Base-by-base conservation (phyloP, 2,329 filamentous ascomycete genomes). In the Penicillium janthinellum region DNA sequence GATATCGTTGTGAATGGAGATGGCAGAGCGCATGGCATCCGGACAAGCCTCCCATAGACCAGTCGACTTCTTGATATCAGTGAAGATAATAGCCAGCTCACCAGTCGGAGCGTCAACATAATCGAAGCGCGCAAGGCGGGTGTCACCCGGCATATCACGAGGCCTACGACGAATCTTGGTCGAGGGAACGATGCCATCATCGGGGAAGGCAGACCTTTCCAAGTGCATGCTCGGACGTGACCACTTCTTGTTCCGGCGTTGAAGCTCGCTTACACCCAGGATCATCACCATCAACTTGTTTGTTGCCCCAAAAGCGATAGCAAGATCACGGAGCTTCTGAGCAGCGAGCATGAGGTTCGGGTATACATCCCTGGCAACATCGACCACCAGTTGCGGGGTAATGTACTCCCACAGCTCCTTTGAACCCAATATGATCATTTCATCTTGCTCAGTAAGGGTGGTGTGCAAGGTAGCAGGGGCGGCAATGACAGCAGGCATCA, bases 261-360 rank as follows among this genome's bases (percentile, higher is more conserved):
- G 94, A 56, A 99, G 81, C 71, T 98, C 93, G 57, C 90, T 89
- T 39, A 99, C 90, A 57, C 93, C 94, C 56, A 99, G 88, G 82
- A 99, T 91, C 94, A 98, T 98, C 47, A 99, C 92, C 93, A 98
- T 98, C 64, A 98, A 91, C 79, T 99, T 99, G 71, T 89, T 90
- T 1, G 88, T 93, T 12, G 94, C 91, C 55, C 95, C 95, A 74
- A 97, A 98, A 1, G 94, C 92, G 73, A 99, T 96, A 44, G 95
- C 95, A 56, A 98, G 82, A 78, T 99, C 95, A 59, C 95, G 88
- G 35, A 99, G 84, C 78, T 96, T 96, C 74, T 98, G 94, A 4
- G 95, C 90, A 15, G 94, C 95, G 56, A 91, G 86, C 95, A 99
- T 99, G 47, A 97, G 83, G 73, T 99, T 94, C 48, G 86, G 85